Evolutionary conservation across 2,329 filamentous ascomycete genomes (phyloP), one percentile per base, ranked within the genome.

Genomic region (Mycosphaerella sp.): DNA sequence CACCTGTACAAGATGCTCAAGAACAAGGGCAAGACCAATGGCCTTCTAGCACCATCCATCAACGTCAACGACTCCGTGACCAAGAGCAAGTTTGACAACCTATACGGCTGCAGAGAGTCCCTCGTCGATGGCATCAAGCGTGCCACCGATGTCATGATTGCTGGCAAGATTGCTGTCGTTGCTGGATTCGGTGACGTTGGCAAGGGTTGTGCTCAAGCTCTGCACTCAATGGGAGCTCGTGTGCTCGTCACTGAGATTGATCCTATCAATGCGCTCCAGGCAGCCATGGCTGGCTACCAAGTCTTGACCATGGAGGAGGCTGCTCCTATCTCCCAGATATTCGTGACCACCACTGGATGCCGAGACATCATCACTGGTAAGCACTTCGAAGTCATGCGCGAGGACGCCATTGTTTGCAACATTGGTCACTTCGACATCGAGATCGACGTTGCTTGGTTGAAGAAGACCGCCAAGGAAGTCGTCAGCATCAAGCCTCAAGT

Each of bases 71-170:
- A 98, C 84, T 90, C 87, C 54, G 91, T 98, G 71, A 98, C 93
- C 76, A 98, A 97, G 86, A 95, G 89, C 78, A 98, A 98, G 84
- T 98, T 98, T 74, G 93, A 97, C 84, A 98, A 98, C 85, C 79
- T 97, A 62, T 98, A 97, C 83, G 91, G 93, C 71, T 97, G 93
- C 89, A 86, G 89, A 73, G 93, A 97, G 80, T 96, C 91, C 60
- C 86, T 98, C 67, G 85, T 98, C 69, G 93, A 98, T 74, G 93
- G 93, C 74, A 97, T 98, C 85, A 98, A 97, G 87, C 91, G 91
- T 79, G 91, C 93, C 67, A 98, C 93, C 74, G 91, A 98, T 79
- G 93, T 97, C 76, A 98, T 98, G 93, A 91, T 97, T 80, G 93
- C 93, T 70, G 93, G 93, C 74, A 97, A 98, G 86, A 84, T 96